Conservation (phyloP, 805 yeast species). For the Monosporozyma aquatica region DNA sequence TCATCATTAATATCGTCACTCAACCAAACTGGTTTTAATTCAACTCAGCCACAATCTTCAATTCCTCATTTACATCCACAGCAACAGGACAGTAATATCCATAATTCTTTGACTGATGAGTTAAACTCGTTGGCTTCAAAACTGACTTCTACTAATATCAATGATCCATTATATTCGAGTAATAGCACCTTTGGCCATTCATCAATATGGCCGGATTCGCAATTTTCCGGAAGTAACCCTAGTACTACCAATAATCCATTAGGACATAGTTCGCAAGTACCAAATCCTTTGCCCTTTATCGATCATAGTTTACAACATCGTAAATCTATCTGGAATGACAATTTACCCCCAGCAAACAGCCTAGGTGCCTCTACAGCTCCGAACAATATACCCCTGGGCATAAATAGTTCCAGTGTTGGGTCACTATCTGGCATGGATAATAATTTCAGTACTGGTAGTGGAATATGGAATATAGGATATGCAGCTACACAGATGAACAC, state of each 20-base stretch:
- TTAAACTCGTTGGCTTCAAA: constrained; percentile 21
- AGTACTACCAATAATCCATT: background rate
- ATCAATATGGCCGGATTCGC: background rate
- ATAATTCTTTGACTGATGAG: constrained; percentile 20
- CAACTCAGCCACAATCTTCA: background rate
- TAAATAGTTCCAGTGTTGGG: background rate
- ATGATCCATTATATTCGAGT: constrained; percentile 4
- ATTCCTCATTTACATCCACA: background rate
- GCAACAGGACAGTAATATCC: constrained; percentile 2
- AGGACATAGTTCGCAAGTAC: background rate
- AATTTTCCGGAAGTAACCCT: background rate
- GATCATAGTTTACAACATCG: constrained; percentile 5
- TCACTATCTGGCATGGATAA: background rate
- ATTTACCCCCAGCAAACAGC: background rate
- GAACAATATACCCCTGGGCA: background rate
- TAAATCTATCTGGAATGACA: constrained; percentile 25
- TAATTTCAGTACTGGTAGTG: background rate
- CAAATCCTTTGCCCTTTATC: constrained; percentile 2
- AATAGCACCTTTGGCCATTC: background rate
- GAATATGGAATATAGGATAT: background rate
- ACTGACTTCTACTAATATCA: constrained; percentile 19
- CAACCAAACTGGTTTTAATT: background rate
- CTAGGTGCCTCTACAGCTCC: background rate
- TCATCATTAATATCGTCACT: background rate
- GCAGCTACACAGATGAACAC: background rate